Conservation (phyloP, 2,329 filamentous ascomycete genomes). For the Zasmidium citrigriseum region DNA sequence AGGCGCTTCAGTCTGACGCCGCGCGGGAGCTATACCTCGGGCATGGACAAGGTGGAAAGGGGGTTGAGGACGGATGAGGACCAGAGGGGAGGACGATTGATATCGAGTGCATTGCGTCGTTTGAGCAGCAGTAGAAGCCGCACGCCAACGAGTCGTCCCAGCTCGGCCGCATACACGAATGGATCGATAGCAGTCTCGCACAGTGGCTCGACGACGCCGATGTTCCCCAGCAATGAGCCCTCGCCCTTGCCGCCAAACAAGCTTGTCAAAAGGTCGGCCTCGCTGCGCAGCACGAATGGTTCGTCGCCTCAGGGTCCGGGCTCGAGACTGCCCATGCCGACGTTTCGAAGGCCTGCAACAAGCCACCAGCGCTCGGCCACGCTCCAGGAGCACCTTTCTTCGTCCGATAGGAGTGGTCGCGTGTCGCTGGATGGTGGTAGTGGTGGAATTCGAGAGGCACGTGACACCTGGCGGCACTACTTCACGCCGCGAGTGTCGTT, state of each 20-base stretch:
- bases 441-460: slow-evolving; percentile 16
- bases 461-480: slow-evolving; percentile 35
- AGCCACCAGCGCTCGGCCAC: slow-evolving; percentile 77
- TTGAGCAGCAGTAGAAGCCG: slow-evolving; percentile 52
- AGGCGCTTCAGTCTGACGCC: slow-evolving; percentile 21
- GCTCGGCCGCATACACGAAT: slow-evolving; percentile 63
- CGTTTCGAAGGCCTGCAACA: slow-evolving; percentile 71
- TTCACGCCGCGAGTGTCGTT: slow-evolving; percentile 34
- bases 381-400: slow-evolving; percentile 48
- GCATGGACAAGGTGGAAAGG: slow-evolving; percentile 16
- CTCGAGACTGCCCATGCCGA: slow-evolving; percentile 65
- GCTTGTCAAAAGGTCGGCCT: slow-evolving; percentile 71
- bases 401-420: slow-evolving; percentile 12
- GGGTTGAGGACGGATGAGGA: slow-evolving; percentile 14
- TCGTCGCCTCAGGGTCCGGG: slow-evolving; percentile 51
- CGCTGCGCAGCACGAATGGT: slow-evolving; percentile 51
- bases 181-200: slow-evolving; percentile 51
- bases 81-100: background rate
- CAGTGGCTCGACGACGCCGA: slow-evolving; percentile 62
- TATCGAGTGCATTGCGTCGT: slow-evolving; percentile 57
- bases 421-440: slow-evolving; percentile 16
- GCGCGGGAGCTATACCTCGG: slow-evolving; percentile 14
- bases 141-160: slow-evolving; percentile 64
- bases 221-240: slow-evolving; percentile 50
- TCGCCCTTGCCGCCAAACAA: slow-evolving; percentile 65